Base-by-base conservation (phyloP, 805 yeast species). In the Candida xiaguanensis region DNA sequence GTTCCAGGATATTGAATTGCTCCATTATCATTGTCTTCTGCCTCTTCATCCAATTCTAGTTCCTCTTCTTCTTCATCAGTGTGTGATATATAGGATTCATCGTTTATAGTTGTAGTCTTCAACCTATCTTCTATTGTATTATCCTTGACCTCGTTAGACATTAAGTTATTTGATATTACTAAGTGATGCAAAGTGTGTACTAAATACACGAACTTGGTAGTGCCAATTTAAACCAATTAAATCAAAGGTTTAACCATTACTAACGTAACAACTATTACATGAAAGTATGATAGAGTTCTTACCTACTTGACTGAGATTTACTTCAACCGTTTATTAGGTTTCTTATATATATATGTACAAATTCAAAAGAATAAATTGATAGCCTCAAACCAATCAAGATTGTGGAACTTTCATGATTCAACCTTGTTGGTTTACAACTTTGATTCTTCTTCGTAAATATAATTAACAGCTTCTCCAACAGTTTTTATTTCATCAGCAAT, bases 401-500 rank as follows among this genome's bases (percentile, higher is more conserved):
- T n/a, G n/a, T n/a, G n/a, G n/a, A n/a, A n/a, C n/a, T n/a, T n/a
- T n/a, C n/a, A n/a, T n/a, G n/a, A n/a, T n/a, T n/a, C n/a, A n/a
- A n/a, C n/a, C n/a, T n/a, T n/a, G n/a, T n/a, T n/a, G 17, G n/a
- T 31, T 16, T 38, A 38, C 24, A 31, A 32, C 51, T 65, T 68
- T 49, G 61, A 67, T 58, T 68, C 74, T 64, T 84, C 85, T 52
- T 81, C 76, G 46, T 77, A 73, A 52, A 91, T 85, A 70, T 87
- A 87, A 56, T 89, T 88, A 47, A 90, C 78, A 44, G 96, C 95
- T 70, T 90, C 95, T 52, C 87, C 89, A 49, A 93, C 93, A 41
- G 95, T 86, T 72, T 85, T 88, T 64, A 93, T 82, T 59, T 85
- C 90, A 61, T 91, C 97, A 40, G 96, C 93, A 53, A 87, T 86